Evolutionary conservation across 2,329 filamentous ascomycete genomes (phyloP), one percentile per base, ranked within the genome.

Genomic region (Davidsoniella neocaledoniae): DNA sequence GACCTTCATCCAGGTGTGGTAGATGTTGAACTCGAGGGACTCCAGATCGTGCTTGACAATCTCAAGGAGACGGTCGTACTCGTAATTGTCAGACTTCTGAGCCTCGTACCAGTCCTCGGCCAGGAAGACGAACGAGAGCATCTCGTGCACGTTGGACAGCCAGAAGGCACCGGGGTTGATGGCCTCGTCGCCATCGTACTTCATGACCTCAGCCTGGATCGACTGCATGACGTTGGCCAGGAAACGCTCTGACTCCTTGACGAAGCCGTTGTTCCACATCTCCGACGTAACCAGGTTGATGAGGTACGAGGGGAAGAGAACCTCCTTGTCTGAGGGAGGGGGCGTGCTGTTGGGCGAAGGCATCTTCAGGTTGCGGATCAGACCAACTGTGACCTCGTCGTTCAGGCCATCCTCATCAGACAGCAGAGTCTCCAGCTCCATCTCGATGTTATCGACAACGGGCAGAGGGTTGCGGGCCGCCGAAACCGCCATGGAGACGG

Each of bases 261-360:
- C 91, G 62, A 95, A 98, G 43, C 91, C 91, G 60, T 98, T 98
- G 71, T 98, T 98, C 91, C 91, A 98, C 91, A 98, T 98, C 70
- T 98, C 91, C 14, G 88, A 96, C 10, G 91, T 98, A 55, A 98
- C 91, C 54, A 98, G 74, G 66, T 98, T 98, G 72, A 98, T 98
- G 58, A 98, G 80, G 65, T 96, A 98, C 8, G 91, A 90, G 33
- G 91, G 91, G 81, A 98, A 98, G 48, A 98, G 74, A 19, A 98
- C 90, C 65, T 98, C 91, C 70, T 98, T 98, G 68, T 98, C 91
- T 16, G 87, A 94, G 9, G 91, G 90, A 48, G 88, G 83, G 17
- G 90, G 88, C 48, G 78, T 90, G 33, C 84, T 81, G 61, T 80
- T 85, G 43, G 91, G 90, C 9, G 82, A 80, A 17, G 91, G 91